A percentile compares a stretch with the other conserved stretches of the same genome.
Evolutionary conservation across 78 protist species (phyloP).

Genomic region (Dictyostelium purpureum): DNA sequence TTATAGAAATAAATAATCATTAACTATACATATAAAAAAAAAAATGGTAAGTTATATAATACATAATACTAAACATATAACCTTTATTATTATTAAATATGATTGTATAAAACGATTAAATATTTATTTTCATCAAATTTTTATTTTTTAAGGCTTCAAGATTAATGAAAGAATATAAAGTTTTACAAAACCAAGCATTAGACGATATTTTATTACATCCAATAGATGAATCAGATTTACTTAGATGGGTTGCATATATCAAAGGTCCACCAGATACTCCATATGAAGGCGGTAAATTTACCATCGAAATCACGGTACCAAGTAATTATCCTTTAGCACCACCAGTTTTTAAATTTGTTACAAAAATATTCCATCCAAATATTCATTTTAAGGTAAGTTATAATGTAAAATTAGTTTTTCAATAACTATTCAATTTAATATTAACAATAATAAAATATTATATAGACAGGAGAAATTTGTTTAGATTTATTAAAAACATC

Average conservation of each 20-base stretch:
- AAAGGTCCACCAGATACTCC: conserved; percentile 92
- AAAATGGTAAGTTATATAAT: no score
- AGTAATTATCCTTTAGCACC: conserved; percentile 90
- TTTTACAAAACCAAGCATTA: conserved; percentile 57
- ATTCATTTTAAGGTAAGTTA: conserved; percentile 82
- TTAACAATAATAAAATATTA: not conserved
- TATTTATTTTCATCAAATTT: no score
- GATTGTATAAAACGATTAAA: no score
- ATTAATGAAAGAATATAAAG: conserved; percentile 83
- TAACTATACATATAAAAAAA: no score
- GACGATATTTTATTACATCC: conserved; percentile 73
- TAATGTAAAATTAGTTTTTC: not conserved
- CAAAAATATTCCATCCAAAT: conserved; percentile 93
- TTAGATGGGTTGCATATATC: conserved; percentile 84
- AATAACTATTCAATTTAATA: not conserved
- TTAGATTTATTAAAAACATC: conserved; percentile 90
- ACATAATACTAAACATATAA: no score
- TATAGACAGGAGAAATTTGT: conserved; percentile 93
- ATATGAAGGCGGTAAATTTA: conserved; percentile 82
- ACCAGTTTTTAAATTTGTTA: conserved; percentile 82
- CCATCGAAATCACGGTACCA: conserved; percentile 76
- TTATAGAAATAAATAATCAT: no score
- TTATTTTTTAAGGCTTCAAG: conserved; percentile 79
- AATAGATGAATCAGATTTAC: conserved; percentile 52
- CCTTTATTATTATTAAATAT: no score